Base-by-base conservation (phyloP, 2,329 filamentous ascomycete genomes). In the Pseudocercospora pini-densiflorae region DNA sequence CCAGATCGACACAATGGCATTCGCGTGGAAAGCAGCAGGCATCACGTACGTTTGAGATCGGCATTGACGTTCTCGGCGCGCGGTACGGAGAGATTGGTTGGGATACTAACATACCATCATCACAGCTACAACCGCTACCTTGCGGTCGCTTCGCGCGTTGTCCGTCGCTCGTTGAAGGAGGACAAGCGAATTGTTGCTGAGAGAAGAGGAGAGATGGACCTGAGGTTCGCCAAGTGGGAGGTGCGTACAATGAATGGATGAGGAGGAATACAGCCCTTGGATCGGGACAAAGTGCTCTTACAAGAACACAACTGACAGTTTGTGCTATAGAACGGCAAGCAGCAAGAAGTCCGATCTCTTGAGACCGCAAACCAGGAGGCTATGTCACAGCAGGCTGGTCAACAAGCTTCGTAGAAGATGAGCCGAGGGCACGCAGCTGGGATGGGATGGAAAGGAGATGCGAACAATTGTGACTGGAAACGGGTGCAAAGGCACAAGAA, bases 111-210 rank as follows among this genome's bases (percentile, higher is more conserved):
- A 69, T 74, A 68, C 49, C 55, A 66, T 67, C 68, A 43, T 53
- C 62, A 80, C 81, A 99, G 95, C 86, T 99, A 99, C 92, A 99
- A 99, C 91, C 95, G 94, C 86, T 98, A 97, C 90, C 90, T 99
- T 81, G 90, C 94, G 79, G 89, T 99, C 84, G 93, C 95, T 79
- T 89, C 94, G 83, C 93, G 94, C 83, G 92, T 92, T 79, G 92
- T 99, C 81, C 95, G 96, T 85, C 92, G 93, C 81, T 97, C 93
- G 81, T 87, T 99, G 82, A 97, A 98, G 88, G 95, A 99, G 79
- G 92, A 95, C 66, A 91, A 93, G 86, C 89, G 95, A 84, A 82
- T 97, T 74, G 81, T 81, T 74, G 93, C 94, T 72, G 95, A 98
- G 88, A 90, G 92, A 80, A 90, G 95, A 80, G 94, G 93, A 79